Conservation (phyloP, 2,329 filamentous ascomycete genomes). For the Sphaerulina vaccinii region DNA sequence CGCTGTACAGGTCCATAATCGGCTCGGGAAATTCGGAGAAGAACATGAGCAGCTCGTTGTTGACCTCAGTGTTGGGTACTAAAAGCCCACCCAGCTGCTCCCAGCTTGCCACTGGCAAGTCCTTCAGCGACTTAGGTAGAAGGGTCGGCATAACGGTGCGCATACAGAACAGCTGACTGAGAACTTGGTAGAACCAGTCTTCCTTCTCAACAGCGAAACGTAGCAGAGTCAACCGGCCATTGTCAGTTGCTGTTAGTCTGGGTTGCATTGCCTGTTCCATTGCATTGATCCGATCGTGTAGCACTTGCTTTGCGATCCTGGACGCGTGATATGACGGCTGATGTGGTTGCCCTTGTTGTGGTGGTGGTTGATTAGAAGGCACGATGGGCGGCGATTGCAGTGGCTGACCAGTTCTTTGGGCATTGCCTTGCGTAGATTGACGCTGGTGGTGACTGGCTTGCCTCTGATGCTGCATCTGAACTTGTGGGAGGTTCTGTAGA, state of each 20-base stretch:
- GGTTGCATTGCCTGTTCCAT: constrained; percentile 5
- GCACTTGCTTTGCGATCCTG: constrained; percentile 8
- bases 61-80: constrained; percentile 47
- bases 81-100: constrained; percentile 48
- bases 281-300: constrained; percentile 11
- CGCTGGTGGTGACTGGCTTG: constrained; percentile 3
- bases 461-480: neutral
- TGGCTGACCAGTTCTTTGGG: neutral
- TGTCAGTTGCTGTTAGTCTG: constrained; percentile 16
- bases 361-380: constrained; percentile 2
- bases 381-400: neutral
- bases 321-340: constrained; percentile 8
- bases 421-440: neutral
- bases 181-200: constrained; percentile 63
- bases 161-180: constrained; percentile 66
- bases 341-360: constrained; percentile 4
- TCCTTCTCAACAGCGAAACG: constrained; percentile 53
- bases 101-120: constrained; percentile 32
- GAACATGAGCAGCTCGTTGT: constrained; percentile 43
- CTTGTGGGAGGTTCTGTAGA: neutral
- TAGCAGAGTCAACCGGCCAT: constrained; percentile 55
- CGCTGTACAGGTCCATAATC: constrained; percentile 40
- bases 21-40: constrained; percentile 53
- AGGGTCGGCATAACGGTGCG: constrained; percentile 46
- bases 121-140: constrained; percentile 42